Evolutionary conservation across 495 filamentous ascomycete species (phyloP).

Genomic region (Amniculicola lignicola): DNA sequence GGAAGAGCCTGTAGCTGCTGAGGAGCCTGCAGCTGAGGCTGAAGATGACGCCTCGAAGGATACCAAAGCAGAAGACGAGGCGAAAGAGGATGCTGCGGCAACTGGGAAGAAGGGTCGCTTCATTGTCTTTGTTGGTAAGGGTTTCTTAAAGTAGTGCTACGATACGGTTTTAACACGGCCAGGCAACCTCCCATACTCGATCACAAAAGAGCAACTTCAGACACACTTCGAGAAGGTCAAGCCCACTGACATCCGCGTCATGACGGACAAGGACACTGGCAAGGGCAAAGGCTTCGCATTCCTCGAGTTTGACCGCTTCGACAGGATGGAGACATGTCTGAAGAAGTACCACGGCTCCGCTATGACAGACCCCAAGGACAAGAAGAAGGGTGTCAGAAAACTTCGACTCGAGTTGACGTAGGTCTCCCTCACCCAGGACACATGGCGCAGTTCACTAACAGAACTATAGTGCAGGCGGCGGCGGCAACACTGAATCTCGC

Average conservation of each 20-base stretch:
- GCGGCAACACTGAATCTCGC: conserved; percentile 69
- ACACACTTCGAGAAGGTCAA: conserved; percentile 75
- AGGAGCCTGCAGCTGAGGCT: conserved; percentile 1
- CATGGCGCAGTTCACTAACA: neutral
- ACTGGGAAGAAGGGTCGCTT: conserved; percentile 58
- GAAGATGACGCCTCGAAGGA: neutral
- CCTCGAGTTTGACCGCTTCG: conserved; percentile 84
- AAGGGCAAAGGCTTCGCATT: conserved; percentile 88
- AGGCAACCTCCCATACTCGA: conserved; percentile 86
- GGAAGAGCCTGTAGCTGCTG: neutral
- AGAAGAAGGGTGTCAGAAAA: conserved; percentile 53
- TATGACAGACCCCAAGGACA: conserved; percentile 62
- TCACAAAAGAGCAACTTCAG: conserved; percentile 61
- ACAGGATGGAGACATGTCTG: conserved; percentile 91
- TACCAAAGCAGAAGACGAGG: conserved; percentile 13
- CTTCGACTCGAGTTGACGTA: conserved; percentile 87
- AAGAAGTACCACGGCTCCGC: conserved; percentile 81
- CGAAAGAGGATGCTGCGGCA: conserved; percentile 21
- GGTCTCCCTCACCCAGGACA: neutral
- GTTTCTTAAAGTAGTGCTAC: too few species aligned
- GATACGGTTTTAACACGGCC: too few species aligned
- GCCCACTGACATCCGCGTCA: conserved; percentile 70
- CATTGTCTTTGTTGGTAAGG: conserved; percentile 85
- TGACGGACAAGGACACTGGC: conserved; percentile 63
- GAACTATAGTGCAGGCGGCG: conserved; percentile 63